Conservation (phyloP, 192 early-diverging fungal genomes). For the Podila epicladia region DNA sequence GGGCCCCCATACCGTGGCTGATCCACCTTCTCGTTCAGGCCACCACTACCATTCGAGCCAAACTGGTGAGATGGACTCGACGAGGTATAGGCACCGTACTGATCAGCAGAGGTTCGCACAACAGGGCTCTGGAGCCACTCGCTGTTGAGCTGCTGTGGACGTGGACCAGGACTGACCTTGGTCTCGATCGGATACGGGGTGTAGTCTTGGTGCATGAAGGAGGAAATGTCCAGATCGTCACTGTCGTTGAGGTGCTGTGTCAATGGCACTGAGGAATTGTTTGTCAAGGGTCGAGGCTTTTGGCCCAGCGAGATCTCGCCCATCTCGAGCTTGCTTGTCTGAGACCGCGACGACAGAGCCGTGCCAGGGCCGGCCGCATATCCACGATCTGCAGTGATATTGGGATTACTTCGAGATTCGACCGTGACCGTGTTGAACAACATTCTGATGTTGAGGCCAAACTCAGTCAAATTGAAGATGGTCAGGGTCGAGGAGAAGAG, state of each 20-base stretch:
- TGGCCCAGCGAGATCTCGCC: neutral
- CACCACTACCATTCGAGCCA: neutral
- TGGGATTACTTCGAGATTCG: neutral
- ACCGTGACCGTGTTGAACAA: conserved; percentile 35
- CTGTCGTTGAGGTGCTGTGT: neutral
- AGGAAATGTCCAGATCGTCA: neutral
- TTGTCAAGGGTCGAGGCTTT: neutral
- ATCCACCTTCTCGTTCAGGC: neutral
- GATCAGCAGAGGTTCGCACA: neutral
- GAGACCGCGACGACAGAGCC: neutral
- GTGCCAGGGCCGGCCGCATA: neutral
- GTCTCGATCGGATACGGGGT: neutral
- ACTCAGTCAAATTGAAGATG: conserved; percentile 49
- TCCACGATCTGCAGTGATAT: neutral
- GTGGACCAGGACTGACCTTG: neutral
- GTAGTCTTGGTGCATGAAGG: conserved; percentile 7
- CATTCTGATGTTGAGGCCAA: conserved; percentile 47
- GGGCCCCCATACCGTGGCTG: neutral
- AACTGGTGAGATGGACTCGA: neutral
- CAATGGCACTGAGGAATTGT: neutral
- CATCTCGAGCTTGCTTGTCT: neutral
- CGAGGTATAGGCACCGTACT: neutral
- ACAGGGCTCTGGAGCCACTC: neutral
- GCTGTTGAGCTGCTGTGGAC: neutral
- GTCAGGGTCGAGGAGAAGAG: conserved; percentile 49